phyloP scores from a whole-genome alignment of 2,329 filamentous ascomycete genomes.

The Fusarium coffeatum region DNA sequence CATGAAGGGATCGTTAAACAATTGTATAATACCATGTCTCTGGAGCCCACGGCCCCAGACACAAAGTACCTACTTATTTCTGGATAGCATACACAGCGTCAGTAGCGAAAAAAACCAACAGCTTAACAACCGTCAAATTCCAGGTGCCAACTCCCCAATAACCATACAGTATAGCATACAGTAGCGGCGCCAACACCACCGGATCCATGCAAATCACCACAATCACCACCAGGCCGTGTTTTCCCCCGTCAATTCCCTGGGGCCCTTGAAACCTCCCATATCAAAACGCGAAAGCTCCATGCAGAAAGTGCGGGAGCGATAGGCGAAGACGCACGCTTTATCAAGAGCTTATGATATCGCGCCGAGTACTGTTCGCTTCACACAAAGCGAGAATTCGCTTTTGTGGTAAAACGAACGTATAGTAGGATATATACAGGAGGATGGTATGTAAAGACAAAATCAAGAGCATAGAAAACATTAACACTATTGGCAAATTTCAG shows the following conservation, averaged over 20 bases:
- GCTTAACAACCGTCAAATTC: conserved; percentile 27
- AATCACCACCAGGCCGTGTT: conserved; percentile 20
- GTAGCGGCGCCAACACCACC: conserved; percentile 38
- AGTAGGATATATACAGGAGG: not conserved
- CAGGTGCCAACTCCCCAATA: conserved; percentile 37
- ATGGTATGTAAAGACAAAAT: conserved; percentile 15
- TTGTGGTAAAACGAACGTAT: conserved; percentile 14
- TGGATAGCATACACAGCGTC: not conserved
- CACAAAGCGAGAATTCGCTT: not conserved
- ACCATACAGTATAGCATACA: conserved; percentile 45
- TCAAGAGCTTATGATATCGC: conserved; percentile 3
- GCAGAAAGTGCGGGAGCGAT: conserved; percentile 9
- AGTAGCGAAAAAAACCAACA: not conserved
- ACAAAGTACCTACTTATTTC: not conserved
- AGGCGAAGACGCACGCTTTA: conserved; percentile 2
- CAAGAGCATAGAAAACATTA: conserved; percentile 25
- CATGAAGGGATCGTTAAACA: not conserved
- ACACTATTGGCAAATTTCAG: conserved; percentile 31
- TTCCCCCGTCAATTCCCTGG: conserved; percentile 19
- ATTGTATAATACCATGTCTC: conserved; percentile 13
- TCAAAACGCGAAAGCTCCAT: conserved; percentile 21
- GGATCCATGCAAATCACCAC: conserved; percentile 18
- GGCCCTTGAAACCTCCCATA: conserved; percentile 18
- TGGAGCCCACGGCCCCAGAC: not conserved
- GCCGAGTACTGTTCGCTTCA: not conserved